Conservation (phyloP, 2,329 filamentous ascomycete species). For the Ophiostoma novo-ulmi region DNA sequence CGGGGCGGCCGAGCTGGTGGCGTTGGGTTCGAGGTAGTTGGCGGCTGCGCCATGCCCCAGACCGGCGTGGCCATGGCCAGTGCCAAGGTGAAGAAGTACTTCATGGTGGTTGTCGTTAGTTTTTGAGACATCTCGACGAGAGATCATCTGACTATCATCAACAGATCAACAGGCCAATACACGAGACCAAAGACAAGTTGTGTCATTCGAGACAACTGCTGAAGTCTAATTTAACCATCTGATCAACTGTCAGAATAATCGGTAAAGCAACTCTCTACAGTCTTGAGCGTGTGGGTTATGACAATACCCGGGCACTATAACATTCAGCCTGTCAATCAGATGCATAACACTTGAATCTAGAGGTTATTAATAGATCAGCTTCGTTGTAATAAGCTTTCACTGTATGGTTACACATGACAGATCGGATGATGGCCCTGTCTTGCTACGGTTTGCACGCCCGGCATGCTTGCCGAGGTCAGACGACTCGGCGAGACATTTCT, state of each 20-base stretch:
- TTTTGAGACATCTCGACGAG: background rate
- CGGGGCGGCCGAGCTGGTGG: background rate
- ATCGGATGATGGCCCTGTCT: background rate
- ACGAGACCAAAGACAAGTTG: background rate
- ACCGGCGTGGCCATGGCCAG: background rate
- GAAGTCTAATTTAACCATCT: background rate
- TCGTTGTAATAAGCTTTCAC: background rate
- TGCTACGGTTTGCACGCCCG: background rate
- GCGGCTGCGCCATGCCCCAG: background rate
- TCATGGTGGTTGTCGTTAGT: background rate
- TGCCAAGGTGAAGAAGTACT: background rate
- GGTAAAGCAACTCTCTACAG: background rate
- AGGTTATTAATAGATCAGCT: background rate
- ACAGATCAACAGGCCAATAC: background rate
- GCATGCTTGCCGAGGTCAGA: background rate
- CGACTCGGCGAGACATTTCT: background rate
- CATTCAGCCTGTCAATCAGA: background rate
- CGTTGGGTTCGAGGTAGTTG: conserved; percentile 2
- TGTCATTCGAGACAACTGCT: background rate
- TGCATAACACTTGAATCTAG: background rate
- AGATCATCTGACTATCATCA: background rate
- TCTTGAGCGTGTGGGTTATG: background rate
- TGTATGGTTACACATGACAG: background rate
- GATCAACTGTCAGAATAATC: background rate
- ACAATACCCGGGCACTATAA: background rate